Evolutionary conservation across 768 basidiomycete genomes (phyloP).

Genomic region (Ephemerocybe angulata): DNA sequence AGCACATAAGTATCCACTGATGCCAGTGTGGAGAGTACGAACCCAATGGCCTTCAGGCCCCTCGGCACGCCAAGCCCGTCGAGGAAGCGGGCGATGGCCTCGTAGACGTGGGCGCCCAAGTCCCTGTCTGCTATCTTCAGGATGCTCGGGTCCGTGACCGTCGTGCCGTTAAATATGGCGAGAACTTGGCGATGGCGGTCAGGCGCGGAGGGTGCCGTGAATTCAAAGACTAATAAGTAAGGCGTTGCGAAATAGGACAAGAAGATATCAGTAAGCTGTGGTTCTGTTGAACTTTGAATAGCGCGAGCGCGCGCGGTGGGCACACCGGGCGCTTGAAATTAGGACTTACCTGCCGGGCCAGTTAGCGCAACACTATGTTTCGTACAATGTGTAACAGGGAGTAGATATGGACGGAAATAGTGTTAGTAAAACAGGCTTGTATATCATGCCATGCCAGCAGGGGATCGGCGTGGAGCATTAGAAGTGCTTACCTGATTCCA

Average conservation of each 20-base stretch:
- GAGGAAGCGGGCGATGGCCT: slow-evolving; percentile 86
- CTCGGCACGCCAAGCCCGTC: slow-evolving; percentile 82
- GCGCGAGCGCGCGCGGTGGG: too few species aligned
- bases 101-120: slow-evolving; percentile 74
- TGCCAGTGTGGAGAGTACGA: slow-evolving; percentile 13
- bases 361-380: slow-evolving; percentile 88
- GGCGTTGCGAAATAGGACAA: too few species aligned
- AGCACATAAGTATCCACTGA: neutral
- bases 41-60: slow-evolving; percentile 78
- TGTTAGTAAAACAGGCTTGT: too few species aligned
- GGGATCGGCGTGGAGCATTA: neutral
- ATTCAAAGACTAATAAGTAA: slow-evolving; percentile 70
- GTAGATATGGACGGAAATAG: too few species aligned
- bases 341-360: slow-evolving; percentile 66
- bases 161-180: slow-evolving; percentile 72
- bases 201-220: slow-evolving; percentile 91
- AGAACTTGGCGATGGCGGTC: slow-evolving; percentile 87
- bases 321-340: neutral
- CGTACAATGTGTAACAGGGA: neutral
- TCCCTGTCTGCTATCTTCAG: slow-evolving; percentile 73
- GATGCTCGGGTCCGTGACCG: slow-evolving; percentile 65
- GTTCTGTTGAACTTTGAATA: too few species aligned
- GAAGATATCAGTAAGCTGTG: too few species aligned
- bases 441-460: too few species aligned
- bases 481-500: slow-evolving; percentile 69